Conservation (phyloP, 306 rosid species). For the Citrullus colocynthis region DNA sequence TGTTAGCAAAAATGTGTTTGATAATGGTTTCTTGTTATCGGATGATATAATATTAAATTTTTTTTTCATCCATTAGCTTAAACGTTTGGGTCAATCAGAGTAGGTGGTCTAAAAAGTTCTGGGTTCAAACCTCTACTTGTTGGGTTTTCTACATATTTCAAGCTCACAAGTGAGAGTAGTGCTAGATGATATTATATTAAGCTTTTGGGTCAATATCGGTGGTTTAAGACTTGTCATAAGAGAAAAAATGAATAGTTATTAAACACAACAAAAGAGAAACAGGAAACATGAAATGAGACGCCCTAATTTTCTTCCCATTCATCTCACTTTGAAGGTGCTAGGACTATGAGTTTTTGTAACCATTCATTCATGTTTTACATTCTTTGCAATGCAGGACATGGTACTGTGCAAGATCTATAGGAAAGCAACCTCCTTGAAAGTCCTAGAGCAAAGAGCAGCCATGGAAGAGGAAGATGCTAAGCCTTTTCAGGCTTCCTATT, state of each 20-base stretch:
- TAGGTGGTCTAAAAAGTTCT: not conserved
- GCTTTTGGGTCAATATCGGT: too few species aligned
- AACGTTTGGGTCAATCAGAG: too few species aligned
- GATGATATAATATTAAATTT: too few species aligned
- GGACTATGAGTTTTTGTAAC: not conserved
- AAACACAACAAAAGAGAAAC: not conserved
- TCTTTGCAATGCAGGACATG: conserved; percentile 42
- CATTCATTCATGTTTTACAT: not conserved
- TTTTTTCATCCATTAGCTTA: too few species aligned
- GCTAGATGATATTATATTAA: too few species aligned
- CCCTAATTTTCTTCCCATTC: not conserved
- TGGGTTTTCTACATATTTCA: too few species aligned
- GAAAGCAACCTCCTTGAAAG: conserved; percentile 96
- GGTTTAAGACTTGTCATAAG: too few species aligned
- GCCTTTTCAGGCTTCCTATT: conserved; percentile 29
- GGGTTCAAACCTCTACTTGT: too few species aligned
- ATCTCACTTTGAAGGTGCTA: not conserved
- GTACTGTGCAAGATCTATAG: conserved; percentile 84
- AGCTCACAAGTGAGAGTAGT: too few species aligned
- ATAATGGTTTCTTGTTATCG: not conserved
- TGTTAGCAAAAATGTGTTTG: not conserved
- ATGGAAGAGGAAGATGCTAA: conserved; percentile 50
- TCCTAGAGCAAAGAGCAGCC: conserved; percentile 77
- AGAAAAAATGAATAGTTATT: too few species aligned
- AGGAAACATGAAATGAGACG: not conserved